Conservation (phyloP, 805 yeast species). For the Jamesozyma hellenica region DNA sequence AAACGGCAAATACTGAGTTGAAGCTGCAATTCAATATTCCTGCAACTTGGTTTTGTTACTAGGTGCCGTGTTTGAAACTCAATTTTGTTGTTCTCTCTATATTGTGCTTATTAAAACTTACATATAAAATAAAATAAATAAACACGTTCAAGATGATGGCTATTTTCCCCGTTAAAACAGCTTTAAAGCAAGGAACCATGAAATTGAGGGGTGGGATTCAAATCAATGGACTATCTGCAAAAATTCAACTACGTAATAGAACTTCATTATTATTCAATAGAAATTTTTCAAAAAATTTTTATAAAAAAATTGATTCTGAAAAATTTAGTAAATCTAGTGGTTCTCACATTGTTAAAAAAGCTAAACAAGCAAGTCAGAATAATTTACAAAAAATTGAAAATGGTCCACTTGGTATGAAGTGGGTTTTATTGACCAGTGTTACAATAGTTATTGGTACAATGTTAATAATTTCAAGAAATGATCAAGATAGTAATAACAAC, state of each 20-base stretch:
- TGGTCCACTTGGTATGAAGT: slow-evolving; percentile 11
- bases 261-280: slow-evolving; percentile 19
- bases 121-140: no score
- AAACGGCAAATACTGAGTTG: no score
- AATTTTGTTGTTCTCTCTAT: no score
- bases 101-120: no score
- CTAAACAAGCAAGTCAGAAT: slow-evolving; percentile 3
- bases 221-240: slow-evolving; percentile 11
- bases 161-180: slow-evolving; percentile 15
- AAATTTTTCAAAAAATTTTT: slow-evolving; percentile 8
- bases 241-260: slow-evolving; percentile 19
- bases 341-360: slow-evolving; percentile 1
- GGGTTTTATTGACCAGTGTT: slow-evolving; percentile 25
- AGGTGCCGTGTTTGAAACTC: no score
- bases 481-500: slow-evolving; percentile 26
- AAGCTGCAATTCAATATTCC: no score
- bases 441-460: slow-evolving; percentile 22
- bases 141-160: slow-evolving; percentile 1
- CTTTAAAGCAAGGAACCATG: slow-evolving; percentile 13
- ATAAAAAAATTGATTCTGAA: background rate
- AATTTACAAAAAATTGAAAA: background rate
- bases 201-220: slow-evolving; percentile 11
- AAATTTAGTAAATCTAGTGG: background rate
- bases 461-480: slow-evolving; percentile 12
- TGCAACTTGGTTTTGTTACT: no score